These are phyloP conservation scores for Tylopilus subfusipes DNA, from an alignment of 768 basidiomycete genomes.

Conservation along the genomic window DNA sequence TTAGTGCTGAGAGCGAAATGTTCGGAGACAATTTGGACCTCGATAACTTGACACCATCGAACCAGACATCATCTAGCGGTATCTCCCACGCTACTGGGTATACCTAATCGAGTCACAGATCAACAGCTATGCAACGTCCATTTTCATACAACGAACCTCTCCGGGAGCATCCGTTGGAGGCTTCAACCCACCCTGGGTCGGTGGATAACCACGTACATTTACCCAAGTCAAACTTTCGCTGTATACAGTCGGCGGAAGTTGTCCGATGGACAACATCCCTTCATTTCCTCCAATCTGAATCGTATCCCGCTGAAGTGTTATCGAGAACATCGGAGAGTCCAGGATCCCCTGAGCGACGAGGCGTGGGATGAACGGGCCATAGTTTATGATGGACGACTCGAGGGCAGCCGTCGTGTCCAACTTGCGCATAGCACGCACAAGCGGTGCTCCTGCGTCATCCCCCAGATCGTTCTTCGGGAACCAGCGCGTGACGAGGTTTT, in stretches of 20 bases:
- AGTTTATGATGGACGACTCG: constrained; percentile 40
- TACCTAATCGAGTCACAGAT: constrained; percentile 30
- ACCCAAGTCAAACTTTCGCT: constrained; percentile 61
- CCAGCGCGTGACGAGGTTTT: constrained; percentile 18
- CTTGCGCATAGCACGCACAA: constrained; percentile 6
- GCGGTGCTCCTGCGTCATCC: background rate
- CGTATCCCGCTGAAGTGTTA: constrained; percentile 66
- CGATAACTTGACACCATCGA: constrained; percentile 62
- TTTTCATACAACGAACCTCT: constrained; percentile 44
- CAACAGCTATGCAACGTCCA: background rate
- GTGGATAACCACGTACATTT: constrained; percentile 53
- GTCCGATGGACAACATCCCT: constrained; percentile 65
- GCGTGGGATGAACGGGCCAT: constrained; percentile 46
- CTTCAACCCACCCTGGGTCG: constrained; percentile 49
- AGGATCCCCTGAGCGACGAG: constrained; percentile 39
- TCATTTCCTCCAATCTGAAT: constrained; percentile 66
- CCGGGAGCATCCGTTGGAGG: constrained; percentile 53
- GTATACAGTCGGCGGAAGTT: constrained; percentile 49
- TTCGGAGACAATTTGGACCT: constrained; percentile 47
- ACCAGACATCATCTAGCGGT: constrained; percentile 63
- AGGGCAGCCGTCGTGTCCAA: constrained; percentile 24
- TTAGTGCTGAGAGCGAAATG: constrained; percentile 57
- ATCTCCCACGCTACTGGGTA: constrained; percentile 75
- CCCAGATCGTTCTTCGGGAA: constrained; percentile 11
- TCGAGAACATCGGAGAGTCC: constrained; percentile 46